Evolutionary conservation across 805 yeast genomes (phyloP).

Genomic region (Ogataea paraovalis): DNA sequence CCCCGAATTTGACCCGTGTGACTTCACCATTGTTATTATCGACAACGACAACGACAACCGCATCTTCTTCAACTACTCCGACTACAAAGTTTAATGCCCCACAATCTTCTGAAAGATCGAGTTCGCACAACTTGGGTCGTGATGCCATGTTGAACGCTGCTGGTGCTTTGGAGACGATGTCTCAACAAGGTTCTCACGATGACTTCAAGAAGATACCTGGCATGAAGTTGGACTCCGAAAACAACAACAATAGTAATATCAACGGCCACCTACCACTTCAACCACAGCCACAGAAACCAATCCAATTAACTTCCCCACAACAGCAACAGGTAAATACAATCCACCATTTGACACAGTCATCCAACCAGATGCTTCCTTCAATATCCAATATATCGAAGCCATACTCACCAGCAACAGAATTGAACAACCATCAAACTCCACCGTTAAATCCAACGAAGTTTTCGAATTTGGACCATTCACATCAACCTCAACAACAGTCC

Average conservation of each 20-base stretch:
- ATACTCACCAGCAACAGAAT: constrained; percentile 30
- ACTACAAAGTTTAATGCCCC: constrained; percentile 35
- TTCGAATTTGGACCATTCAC: constrained; percentile 5
- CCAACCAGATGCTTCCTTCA: constrained; percentile 21
- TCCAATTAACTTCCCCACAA: constrained; percentile 22
- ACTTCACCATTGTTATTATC: constrained; percentile 63
- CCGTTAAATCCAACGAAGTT: constrained; percentile 24
- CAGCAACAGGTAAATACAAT: constrained; percentile 20
- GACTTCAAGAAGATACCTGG: constrained; percentile 28
- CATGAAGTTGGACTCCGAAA: constrained; percentile 29
- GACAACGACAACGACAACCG: constrained; percentile 38
- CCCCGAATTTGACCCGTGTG: constrained; percentile 57
- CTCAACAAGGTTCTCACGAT: constrained; percentile 28
- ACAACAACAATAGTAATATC: too few relatives aligned
- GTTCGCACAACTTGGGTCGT: constrained; percentile 26
- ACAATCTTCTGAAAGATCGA: constrained; percentile 33
- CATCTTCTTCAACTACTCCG: constrained; percentile 35
- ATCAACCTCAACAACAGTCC: constrained; percentile 15
- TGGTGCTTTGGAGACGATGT: constrained; percentile 38
- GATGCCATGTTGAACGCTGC: constrained; percentile 36
- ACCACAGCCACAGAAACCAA: constrained; percentile 9
- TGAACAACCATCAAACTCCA: constrained; percentile 22
- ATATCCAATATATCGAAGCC: constrained; percentile 24
- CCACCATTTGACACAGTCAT: constrained; percentile 14
- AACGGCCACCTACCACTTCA: constrained; percentile 8